Percentiles rank a stretch among this genome's conserved stretches.
Conservation (phyloP, 2,329 filamentous ascomycete species). For the Aspergillus jensenii region DNA sequence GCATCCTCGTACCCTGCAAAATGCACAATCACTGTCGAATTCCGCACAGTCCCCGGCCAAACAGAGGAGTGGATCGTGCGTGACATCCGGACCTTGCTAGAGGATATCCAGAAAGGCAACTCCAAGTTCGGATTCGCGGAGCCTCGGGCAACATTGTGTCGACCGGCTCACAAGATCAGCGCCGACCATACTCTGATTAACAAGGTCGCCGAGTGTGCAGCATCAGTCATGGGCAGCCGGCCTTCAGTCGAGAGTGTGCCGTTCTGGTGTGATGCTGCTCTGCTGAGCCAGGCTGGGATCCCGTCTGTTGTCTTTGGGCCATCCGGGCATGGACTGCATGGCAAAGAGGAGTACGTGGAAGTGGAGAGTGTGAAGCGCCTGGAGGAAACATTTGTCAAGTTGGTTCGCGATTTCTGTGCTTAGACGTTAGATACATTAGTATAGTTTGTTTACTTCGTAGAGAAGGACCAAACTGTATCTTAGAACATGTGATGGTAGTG, state of each 20-base stretch:
- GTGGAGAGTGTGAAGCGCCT: slow-evolving; percentile 44
- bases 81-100: slow-evolving; percentile 42
- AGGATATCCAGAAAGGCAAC: slow-evolving; percentile 31
- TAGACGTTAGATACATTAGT: neutral
- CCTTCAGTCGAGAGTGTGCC: slow-evolving; percentile 30
- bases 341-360: slow-evolving; percentile 52
- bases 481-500: neutral
- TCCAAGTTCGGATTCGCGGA: slow-evolving; percentile 42
- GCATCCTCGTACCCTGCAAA: slow-evolving; percentile 51
- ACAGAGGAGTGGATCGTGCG: slow-evolving; percentile 36
- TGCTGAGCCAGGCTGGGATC: slow-evolving; percentile 48
- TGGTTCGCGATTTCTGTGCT: slow-evolving; percentile 23
- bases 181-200: slow-evolving; percentile 44
- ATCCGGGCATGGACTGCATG: slow-evolving; percentile 50
- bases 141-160: slow-evolving; percentile 42
- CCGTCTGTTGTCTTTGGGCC: slow-evolving; percentile 51
- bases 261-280: slow-evolving; percentile 55
- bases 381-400: slow-evolving; percentile 17
- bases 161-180: slow-evolving; percentile 45
- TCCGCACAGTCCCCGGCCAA: slow-evolving; percentile 50
- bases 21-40: slow-evolving; percentile 52
- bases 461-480: neutral
- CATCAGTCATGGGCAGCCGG: slow-evolving; percentile 25
- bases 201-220: slow-evolving; percentile 30
- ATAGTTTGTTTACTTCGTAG: too few species aligned